A percentile compares a stretch with the other conserved stretches of the same genome.
Conservation (phyloP, 2,329 filamentous ascomycete species). For the Domatiomyces globalis region DNA sequence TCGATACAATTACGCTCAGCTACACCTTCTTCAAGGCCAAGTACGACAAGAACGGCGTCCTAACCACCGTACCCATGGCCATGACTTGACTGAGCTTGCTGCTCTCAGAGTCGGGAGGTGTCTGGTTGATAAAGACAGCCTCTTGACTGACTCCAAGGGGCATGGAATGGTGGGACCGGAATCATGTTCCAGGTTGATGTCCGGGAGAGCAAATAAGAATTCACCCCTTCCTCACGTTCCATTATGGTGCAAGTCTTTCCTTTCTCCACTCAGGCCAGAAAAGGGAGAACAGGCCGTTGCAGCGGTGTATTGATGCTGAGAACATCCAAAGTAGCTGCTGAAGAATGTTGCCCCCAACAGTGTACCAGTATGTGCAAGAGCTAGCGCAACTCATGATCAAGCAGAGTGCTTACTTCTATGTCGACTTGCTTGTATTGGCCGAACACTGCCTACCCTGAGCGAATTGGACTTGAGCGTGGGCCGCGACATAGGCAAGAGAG, state of each 20-base stretch:
- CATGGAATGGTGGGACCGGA: neutral
- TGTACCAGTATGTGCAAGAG: too few relatives aligned
- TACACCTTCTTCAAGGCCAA: constrained; percentile 97
- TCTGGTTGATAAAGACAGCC: neutral
- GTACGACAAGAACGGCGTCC: constrained; percentile 66
- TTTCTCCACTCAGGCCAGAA: neutral
- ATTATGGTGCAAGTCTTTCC: neutral
- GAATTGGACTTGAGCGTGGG: too few relatives aligned
- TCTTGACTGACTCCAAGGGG: too few relatives aligned
- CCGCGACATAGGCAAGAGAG: too few relatives aligned
- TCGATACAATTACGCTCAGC: constrained; percentile 87
- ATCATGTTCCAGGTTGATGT: neutral
- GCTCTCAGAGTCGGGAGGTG: neutral
- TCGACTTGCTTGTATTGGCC: too few relatives aligned
- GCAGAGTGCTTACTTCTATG: too few relatives aligned
- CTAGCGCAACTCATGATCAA: too few relatives aligned
- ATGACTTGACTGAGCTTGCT: constrained; percentile 1
- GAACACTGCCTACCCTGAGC: too few relatives aligned
- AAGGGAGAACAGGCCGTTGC: too few relatives aligned
- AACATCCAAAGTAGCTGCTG: too few relatives aligned
- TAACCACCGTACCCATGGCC: constrained; percentile 29
- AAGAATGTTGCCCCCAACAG: too few relatives aligned
- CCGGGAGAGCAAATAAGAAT: neutral
- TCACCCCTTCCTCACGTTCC: neutral
- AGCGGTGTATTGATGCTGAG: too few relatives aligned